Conservation (phyloP, 805 yeast genomes). For the Yarrowia keelungensis region DNA sequence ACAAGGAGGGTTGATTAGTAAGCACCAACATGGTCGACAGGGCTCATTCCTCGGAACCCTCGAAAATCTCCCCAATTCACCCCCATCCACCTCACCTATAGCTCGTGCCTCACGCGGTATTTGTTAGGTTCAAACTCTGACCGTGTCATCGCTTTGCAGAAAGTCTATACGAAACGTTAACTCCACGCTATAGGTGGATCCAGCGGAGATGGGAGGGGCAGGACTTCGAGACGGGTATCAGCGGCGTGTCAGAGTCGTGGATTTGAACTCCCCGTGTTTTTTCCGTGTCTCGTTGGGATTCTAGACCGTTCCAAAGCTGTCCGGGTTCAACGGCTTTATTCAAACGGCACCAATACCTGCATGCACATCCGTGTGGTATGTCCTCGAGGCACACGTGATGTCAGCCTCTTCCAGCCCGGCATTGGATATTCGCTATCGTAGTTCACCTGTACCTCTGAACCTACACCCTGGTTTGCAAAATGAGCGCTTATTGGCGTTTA, state of each 20-base stretch:
- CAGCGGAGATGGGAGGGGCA: no score
- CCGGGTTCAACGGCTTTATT: not conserved
- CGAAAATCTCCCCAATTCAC: no score
- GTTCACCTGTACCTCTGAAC: not conserved
- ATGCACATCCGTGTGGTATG: not conserved
- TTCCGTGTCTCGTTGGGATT: no score
- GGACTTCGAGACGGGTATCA: no score
- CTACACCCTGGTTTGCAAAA: no score
- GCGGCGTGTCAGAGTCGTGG: no score
- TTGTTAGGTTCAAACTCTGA: not conserved
- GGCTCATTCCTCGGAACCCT: no score
- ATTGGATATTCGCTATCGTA: not conserved
- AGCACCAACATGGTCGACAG: not conserved
- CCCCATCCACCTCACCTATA: not conserved
- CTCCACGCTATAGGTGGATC: not conserved
- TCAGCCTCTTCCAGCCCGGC: no score
- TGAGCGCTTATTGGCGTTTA: no score
- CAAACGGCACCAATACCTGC: not conserved
- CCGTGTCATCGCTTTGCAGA: not conserved
- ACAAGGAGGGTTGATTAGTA: not conserved
- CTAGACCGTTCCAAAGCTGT: no score
- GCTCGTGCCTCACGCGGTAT: constrained; percentile 17
- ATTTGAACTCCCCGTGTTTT: no score
- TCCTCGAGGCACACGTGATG: constrained; percentile 6
- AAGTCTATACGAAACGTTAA: not conserved